A percentile compares a stretch with the other conserved stretches of the same genome.
These are phyloP conservation scores for Diaporthe eres DNA, from an alignment of 2,329 filamentous ascomycete genomes.

Conservation along the genomic window DNA sequence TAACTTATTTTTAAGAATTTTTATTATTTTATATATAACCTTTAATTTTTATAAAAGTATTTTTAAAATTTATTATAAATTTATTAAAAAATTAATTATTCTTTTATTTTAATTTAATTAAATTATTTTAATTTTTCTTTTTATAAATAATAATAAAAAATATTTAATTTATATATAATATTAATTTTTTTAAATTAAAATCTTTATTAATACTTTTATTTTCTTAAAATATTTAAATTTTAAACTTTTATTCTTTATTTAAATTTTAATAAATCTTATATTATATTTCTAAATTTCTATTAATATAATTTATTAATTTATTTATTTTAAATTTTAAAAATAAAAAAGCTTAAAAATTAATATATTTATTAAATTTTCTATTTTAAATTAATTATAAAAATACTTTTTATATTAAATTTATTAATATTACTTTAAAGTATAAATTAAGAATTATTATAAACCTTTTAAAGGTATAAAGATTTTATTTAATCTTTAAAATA, in stretches of 20 bases:
- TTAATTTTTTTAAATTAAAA: not conserved
- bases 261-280: not conserved
- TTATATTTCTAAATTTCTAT: not conserved
- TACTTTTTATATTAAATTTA: not conserved
- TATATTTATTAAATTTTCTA: not conserved
- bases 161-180: not conserved
- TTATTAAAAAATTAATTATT: not conserved
- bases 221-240: not conserved
- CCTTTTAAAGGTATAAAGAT: no score
- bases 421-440: not conserved
- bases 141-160: not conserved
- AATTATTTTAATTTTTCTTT: not conserved
- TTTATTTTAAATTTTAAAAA: not conserved
- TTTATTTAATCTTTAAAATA: no score
- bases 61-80: not conserved
- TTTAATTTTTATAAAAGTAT: not conserved
- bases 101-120: not conserved
- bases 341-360: not conserved
- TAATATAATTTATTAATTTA: not conserved
- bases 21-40: not conserved
- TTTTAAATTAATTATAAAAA: not conserved
- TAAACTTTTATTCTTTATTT: not conserved
- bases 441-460: no score
- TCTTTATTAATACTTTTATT: not conserved
- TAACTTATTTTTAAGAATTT: not conserved